Evolutionary conservation across 148 eudicot genomes (phyloP).

Genomic region (Rhododendron henanense): DNA sequence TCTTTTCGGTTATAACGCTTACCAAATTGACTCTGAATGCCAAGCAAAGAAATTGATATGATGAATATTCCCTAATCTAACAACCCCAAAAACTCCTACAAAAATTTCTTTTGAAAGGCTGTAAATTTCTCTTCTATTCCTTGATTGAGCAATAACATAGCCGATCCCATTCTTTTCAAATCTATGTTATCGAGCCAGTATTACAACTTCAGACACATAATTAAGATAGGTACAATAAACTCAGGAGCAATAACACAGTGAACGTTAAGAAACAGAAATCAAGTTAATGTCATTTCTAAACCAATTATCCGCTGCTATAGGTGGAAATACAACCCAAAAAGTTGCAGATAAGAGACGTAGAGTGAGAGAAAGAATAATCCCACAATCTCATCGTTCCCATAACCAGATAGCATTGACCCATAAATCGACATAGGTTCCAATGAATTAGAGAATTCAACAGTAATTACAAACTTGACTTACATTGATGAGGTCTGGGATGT

Average conservation of each 20-base stretch:
- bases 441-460: not conserved
- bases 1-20: not conserved
- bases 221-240: not conserved
- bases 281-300: not conserved
- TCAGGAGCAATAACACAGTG: not conserved
- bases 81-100: not conserved
- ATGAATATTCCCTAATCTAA: not conserved
- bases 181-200: not conserved
- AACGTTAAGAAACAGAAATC: not conserved
- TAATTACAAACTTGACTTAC: conserved; percentile 34
- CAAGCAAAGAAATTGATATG: not conserved
- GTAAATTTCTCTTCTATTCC: not conserved
- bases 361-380: not conserved
- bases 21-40: not conserved
- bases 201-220: not conserved
- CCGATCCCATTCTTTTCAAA: not conserved
- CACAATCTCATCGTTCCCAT: not conserved
- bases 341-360: not conserved
- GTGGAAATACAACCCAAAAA: not conserved
- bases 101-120: not conserved
- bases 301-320: not conserved
- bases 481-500: conserved; percentile 47
- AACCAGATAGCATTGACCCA: not conserved
- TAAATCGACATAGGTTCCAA: not conserved
- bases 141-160: not conserved